Evolutionary conservation across 441 rosid genomes (phyloP).

Genomic region (Omphalea diandra): DNA sequence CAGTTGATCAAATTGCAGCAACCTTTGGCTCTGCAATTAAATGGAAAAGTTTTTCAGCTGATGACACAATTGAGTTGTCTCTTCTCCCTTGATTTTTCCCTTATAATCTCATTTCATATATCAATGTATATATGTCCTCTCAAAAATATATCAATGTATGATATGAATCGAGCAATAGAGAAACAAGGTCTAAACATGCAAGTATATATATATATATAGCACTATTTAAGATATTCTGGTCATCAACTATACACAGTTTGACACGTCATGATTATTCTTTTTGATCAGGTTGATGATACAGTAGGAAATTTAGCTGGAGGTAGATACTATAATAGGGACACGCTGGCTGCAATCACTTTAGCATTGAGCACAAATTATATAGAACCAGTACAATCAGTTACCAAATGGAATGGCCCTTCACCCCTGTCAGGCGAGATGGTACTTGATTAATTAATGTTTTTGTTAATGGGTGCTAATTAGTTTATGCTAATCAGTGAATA

Average conservation of each 20-base stretch:
- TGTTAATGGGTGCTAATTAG: no score
- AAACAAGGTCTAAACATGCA: constrained; percentile 41
- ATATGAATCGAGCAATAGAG: constrained; percentile 44
- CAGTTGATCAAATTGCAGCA: constrained; percentile 31
- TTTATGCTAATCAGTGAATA: no score
- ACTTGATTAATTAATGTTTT: no score
- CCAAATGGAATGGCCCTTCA: constrained; percentile 31
- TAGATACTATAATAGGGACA: constrained; percentile 46
- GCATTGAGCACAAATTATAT: constrained; percentile 51
- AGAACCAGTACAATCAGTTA: constrained; percentile 38
- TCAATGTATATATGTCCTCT: no score
- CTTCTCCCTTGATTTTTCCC: neutral
- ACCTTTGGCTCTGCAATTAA: constrained; percentile 30
- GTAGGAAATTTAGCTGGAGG: constrained; percentile 61
- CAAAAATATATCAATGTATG: constrained; percentile 28
- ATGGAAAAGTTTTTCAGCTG: constrained; percentile 37
- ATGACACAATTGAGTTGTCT: constrained; percentile 32
- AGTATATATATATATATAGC: no score
- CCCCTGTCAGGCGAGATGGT: constrained; percentile 45
- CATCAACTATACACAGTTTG: no score
- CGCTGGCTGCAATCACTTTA: constrained; percentile 52
- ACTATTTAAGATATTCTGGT: no score
- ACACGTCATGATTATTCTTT: neutral
- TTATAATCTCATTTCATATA: no score
- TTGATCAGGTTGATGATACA: constrained; percentile 44